A percentile compares a stretch with the other conserved stretches of the same genome.
Evolutionary conservation across 495 filamentous ascomycete genomes (phyloP).

Genomic region (Xylaria nigripes): DNA sequence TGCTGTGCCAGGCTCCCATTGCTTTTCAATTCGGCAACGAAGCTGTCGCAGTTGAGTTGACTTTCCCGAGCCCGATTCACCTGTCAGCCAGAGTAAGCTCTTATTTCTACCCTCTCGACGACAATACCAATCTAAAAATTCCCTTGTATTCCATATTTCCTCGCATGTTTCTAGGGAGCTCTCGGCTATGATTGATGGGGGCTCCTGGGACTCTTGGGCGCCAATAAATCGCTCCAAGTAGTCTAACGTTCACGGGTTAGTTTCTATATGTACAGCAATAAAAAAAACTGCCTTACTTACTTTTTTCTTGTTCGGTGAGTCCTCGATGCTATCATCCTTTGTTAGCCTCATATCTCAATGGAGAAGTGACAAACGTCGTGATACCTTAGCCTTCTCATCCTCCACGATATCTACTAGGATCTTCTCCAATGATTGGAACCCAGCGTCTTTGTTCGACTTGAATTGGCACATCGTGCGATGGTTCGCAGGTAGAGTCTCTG

Average conservation of each 20-base stretch:
- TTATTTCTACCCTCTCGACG: constrained; percentile 23
- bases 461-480: constrained; percentile 29
- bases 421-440: constrained; percentile 19
- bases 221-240: neutral
- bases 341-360: neutral
- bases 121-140: constrained; percentile 33
- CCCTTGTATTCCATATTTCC: constrained; percentile 28
- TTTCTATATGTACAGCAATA: neutral
- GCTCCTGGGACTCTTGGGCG: neutral
- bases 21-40: constrained; percentile 19
- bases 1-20: constrained; percentile 24
- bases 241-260: neutral
- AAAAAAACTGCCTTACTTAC: constrained; percentile 5
- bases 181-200: neutral
- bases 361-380: neutral
- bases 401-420: neutral
- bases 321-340: constrained; percentile 11
- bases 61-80: constrained; percentile 29
- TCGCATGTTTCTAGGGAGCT: constrained; percentile 20
- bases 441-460: constrained; percentile 20
- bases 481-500: constrained; percentile 23
- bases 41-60: constrained; percentile 27
- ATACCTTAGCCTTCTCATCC: constrained; percentile 7
- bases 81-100: constrained; percentile 32
- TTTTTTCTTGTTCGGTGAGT: constrained; percentile 19